A percentile compares a stretch with the other conserved stretches of the same genome.
phyloP scores from a whole-genome alignment of 495 filamentous ascomycete genomes.

The Saxophila tyrrhenica region DNA sequence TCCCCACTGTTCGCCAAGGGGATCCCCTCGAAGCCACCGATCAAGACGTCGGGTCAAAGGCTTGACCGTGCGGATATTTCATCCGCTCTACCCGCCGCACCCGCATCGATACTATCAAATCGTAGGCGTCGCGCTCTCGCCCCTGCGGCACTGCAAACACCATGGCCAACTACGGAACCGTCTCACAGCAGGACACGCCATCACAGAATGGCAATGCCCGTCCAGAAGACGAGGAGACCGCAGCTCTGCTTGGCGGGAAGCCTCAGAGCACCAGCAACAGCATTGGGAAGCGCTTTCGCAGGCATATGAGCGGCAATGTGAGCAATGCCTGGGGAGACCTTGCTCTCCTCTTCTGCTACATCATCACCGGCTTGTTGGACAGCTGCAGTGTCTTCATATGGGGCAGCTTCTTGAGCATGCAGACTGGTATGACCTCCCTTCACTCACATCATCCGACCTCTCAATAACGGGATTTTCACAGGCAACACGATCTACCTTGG shows the following conservation, averaged over 20 bases:
- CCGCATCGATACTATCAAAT: constrained; percentile 4
- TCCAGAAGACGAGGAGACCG: constrained; percentile 7
- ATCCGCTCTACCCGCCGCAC: constrained; percentile 1
- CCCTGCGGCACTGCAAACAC: not conserved
- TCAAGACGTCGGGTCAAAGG: not conserved
- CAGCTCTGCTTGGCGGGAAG: constrained; percentile 18
- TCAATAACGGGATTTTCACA: too few species aligned
- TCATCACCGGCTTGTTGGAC: constrained; percentile 64
- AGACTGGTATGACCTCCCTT: constrained; percentile 43
- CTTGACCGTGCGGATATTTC: not conserved
- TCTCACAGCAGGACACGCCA: not conserved
- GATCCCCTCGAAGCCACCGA: too few species aligned
- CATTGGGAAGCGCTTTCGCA: constrained; percentile 2
- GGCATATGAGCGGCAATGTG: constrained; percentile 40
- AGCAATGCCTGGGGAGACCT: constrained; percentile 41
- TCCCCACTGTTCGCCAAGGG: too few species aligned
- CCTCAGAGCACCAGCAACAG: not conserved
- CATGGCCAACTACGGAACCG: constrained; percentile 14
- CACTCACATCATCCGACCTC: too few species aligned
- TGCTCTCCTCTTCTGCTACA: constrained; percentile 53
- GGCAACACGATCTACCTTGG: constrained; percentile 64
- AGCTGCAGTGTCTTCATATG: constrained; percentile 60
- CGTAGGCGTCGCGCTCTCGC: not conserved
- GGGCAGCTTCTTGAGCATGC: constrained; percentile 71
- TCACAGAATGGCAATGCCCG: constrained; percentile 6